Base-by-base conservation (phyloP, 192 early-diverging fungal species). In the Thamnidium elegans region DNA sequence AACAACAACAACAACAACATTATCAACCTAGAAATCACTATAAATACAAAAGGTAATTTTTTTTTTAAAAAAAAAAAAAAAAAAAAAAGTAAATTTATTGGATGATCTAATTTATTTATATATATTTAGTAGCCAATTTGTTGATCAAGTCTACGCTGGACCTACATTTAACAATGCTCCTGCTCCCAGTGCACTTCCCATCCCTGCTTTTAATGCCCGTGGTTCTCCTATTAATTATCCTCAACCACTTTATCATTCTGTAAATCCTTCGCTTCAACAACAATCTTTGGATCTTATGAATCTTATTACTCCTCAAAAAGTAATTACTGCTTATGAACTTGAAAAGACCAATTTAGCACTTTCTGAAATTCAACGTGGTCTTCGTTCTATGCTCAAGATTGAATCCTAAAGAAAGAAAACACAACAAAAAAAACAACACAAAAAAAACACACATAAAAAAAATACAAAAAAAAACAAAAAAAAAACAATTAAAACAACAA, bases 101-200 rank as follows among this genome's bases (percentile, higher is more conserved):
- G 5, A 47, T n/a, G 15, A 17, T 13, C 46, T 39, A 39, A 39
- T 26, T 26, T 39, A n/a, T n/a, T n/a, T n/a, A n/a, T n/a, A n/a
- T 9, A 43, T 21, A 21, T 23, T 39, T 59, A 59, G 39, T 59
- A 59, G 9, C 36, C 36, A 39, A 39, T 39, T 59, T 31, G 43
- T 20, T 59, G 58, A 59, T 34, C 63, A 64, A 26, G 67, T 80
- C 44, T 85, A 82, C 58, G 83, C 83, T 32, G 83, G 83, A 53
- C 81, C 83, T 20, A 79, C 77, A 21, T 85, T 85, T 67, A 77
- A 80, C 47, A 85, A 85, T 58, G 72, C 83, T n/a, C 83, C 83
- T 66, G 75, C 79, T 20, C 79, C 83, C 13, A 76, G 77, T 58
- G 73, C 77, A 8, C 55, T 85, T 45, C 83, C 83, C n/a, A 73